phyloP scores from a whole-genome alignment of 805 yeast species.

The Kodamaea leandrae region DNA sequence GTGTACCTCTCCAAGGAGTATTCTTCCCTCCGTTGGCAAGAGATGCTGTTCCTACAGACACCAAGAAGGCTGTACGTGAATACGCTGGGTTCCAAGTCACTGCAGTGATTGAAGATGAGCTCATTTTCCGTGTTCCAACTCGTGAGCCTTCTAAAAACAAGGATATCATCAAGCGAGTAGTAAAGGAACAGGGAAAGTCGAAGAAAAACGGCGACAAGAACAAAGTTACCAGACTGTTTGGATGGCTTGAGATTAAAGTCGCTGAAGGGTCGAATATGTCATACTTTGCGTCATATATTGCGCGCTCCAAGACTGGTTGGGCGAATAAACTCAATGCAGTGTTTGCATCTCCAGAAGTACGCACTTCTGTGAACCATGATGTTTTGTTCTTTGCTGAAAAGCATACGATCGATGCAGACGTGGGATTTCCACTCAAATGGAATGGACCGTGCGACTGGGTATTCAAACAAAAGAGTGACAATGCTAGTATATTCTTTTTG shows the following conservation, averaged over 20 bases:
- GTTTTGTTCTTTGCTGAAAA: conserved; percentile 60
- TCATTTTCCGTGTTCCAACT: conserved; percentile 72
- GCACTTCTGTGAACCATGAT: conserved; percentile 89
- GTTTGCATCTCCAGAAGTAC: conserved; percentile 56
- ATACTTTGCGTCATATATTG: conserved; percentile 48
- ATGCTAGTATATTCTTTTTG: conserved; percentile 60
- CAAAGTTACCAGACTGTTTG: conserved; percentile 61
- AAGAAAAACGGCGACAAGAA: conserved; percentile 8
- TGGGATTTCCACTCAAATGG: conserved; percentile 79
- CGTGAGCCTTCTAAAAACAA: conserved; percentile 80
- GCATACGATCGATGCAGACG: conserved; percentile 52
- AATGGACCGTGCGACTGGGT: conserved; percentile 74
- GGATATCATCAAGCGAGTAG: conserved; percentile 19
- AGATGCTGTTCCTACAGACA: conserved; percentile 43
- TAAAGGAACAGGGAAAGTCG: conserved; percentile 3
- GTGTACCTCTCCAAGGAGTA: conserved; percentile 59
- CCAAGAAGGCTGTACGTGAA: conserved; percentile 44
- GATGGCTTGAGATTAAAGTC: conserved; percentile 82
- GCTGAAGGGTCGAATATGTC: conserved; percentile 50
- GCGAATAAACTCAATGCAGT: conserved; percentile 45
- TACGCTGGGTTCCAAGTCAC: conserved; percentile 55
- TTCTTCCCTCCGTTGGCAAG: conserved; percentile 67
- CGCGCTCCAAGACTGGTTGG: conserved; percentile 54
- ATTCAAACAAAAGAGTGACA: conserved; percentile 50
- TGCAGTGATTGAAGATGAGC: conserved; percentile 61